Evolutionary conservation across 345 rosid species (phyloP), one percentile per base, ranked within the genome.

Genomic region (Hibiscus syriacus): DNA sequence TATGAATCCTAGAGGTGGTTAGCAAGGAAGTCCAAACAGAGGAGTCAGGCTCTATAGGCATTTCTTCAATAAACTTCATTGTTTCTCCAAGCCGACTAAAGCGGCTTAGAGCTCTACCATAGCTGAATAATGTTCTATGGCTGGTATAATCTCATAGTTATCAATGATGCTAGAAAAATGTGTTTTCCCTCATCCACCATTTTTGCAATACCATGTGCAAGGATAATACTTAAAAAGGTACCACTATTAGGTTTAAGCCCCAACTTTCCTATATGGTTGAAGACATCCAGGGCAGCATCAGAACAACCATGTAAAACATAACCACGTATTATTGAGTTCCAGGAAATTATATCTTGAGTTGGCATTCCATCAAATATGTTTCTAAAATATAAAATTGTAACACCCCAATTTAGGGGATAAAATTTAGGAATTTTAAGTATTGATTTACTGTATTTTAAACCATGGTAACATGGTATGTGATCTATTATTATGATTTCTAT

Each of bases 91-190:
- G 86, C 80, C 78, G 80, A 67, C 92, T 85, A 30, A 90, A 78
- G 63, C 87, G 87, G 52, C 98, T 96, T 83, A 83, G 72, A 93
- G 80, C 65, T 83, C 79, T 54, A 93, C 69, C 84, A 88, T 78
- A 76, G 90, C 80, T 53, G 78, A 66, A 70, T 85, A 90, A 80
- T 92, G 98, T 75, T 90, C 96, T 71, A 80, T 55, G 62, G 85
- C 82, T 67, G 92, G 97, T 65, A 80, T 69, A 32, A 93, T 88
- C 49, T 71, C 77, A 81, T 87, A 87, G 54, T 80, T 88, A 70
- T 79, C 74, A 16, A 69, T 81, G 73, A 92, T 87, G 75, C 85
- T 79, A 38, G 81, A 79, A 80, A 90, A 43, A 77, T 75, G 63
- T 69, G 68, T 71, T 80, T 81, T 73, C 96, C 96, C 72, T 82